Conservation (phyloP, 768 basidiomycete genomes). For the Rubroboletus satanas region DNA sequence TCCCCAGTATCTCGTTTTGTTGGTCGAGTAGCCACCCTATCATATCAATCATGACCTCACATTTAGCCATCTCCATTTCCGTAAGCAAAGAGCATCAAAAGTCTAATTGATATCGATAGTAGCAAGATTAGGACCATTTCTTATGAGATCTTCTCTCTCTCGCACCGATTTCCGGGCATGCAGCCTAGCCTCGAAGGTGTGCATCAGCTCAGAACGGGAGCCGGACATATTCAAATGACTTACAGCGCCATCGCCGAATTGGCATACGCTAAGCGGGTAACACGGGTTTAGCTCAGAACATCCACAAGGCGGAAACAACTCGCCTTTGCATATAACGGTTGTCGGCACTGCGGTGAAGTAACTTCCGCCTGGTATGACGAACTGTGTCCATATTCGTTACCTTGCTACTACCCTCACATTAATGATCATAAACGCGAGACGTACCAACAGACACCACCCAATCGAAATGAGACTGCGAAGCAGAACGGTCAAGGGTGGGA, state of each 20-base stretch:
- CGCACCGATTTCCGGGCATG: conserved; percentile 5
- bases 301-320: background rate
- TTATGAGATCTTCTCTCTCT: background rate
- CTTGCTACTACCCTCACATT: background rate
- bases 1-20: no score
- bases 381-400: background rate
- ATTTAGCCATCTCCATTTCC: no score
- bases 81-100: no score
- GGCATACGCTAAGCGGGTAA: background rate
- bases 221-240: background rate
- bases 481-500: background rate
- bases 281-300: background rate
- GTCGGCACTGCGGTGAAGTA: background rate
- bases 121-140: background rate
- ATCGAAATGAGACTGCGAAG: conserved; percentile 3
- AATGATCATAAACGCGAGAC: background rate
- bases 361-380: background rate
- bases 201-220: background rate
- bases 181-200: background rate
- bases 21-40: no score
- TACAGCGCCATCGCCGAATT: conserved; percentile 14
- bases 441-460: conserved; percentile 10
- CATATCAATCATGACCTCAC: no score
- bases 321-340: conserved; percentile 2
- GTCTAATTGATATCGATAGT: background rate